Evolutionary conservation across 1,139 yeast genomes (phyloP), one percentile per base, ranked within the genome.

Genomic region (Suhomyces taliae): DNA sequence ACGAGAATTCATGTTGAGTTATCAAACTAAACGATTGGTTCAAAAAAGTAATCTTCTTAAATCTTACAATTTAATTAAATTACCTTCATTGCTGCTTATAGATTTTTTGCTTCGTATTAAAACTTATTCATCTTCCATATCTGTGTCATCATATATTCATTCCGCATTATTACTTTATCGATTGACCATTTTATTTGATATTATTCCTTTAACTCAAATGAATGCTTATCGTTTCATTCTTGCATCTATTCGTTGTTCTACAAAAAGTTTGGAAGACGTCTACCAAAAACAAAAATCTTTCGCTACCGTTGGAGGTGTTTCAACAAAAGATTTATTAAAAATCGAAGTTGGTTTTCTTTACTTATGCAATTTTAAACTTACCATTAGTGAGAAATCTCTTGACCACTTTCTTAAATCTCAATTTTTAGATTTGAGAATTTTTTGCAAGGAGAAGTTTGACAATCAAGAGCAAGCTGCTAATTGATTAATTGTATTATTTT

Each of bases 271-370:
- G 41, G 80, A 75, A 51, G 80, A 75, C 50, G 59, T 74, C 11
- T 70, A 71, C 53, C 80, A 75, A 51, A 72, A 69, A 47, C 80
- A 75, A 48, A 65, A 66, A 48, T 56, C 69, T 11, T 75, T 72
- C 56, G 76, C 78, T 4, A 70, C 75, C 1, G 79, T 75, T 2
- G 79, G 76, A 4, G 80, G 80, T 0, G 75, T 74, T 3, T 65
- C 67, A 33, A 58, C 59, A 10, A 64, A 64, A 38, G 79, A 75
- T 45, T 64, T 75, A 45, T 66, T 62, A 45, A 68, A 64, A 46
- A 64, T 74, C 29, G 80, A 75, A 54, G 69, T 74, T 41, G 70
- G 73, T 11, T 73, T 74, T 44, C 65, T 74, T 38, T 75, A 72
- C 54, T 60, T 74, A 45, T 62, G 70, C 48, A 72, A 73, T 54